These are phyloP conservation scores for Ceratobasidium sp. DNA, from an alignment of 1,284 basidiomycete species.

Conservation along the genomic window DNA sequence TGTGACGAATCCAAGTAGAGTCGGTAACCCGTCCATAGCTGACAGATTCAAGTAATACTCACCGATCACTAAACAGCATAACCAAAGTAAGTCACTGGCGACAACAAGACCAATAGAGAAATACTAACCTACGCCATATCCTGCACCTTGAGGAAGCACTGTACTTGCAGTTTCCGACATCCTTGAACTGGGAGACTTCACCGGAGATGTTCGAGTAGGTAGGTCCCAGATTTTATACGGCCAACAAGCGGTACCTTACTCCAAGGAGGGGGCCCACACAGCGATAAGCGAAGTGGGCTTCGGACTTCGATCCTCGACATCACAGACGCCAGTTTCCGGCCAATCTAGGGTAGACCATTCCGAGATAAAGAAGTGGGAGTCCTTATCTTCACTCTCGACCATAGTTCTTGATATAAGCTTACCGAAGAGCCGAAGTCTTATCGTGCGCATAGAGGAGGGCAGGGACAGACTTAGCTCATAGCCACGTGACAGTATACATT, in stretches of 20 bases:
- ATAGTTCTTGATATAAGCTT: not conserved
- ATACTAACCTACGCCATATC: slow-evolving; percentile 85
- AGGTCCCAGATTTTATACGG: slow-evolving; percentile 11
- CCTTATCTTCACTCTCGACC: slow-evolving; percentile 22
- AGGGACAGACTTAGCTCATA: slow-evolving; percentile 22
- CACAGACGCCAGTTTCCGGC: slow-evolving; percentile 15
- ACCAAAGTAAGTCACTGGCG: slow-evolving; percentile 60
- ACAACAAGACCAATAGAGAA: not conserved
- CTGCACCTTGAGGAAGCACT: slow-evolving; percentile 67
- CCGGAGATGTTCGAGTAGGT: not conserved
- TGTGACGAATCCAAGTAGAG: not conserved
- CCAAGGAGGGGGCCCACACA: not conserved
- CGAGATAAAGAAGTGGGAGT: slow-evolving; percentile 7
- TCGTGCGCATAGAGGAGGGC: slow-evolving; percentile 6
- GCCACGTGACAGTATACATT: slow-evolving; percentile 13
- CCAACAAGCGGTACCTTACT: not conserved
- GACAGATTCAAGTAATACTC: slow-evolving; percentile 25
- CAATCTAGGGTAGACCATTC: not conserved
- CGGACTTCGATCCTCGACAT: slow-evolving; percentile 32
- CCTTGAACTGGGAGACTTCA: slow-evolving; percentile 14
- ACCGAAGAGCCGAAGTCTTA: slow-evolving; percentile 45
- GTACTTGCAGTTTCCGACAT: slow-evolving; percentile 49
- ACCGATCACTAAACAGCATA: slow-evolving; percentile 20
- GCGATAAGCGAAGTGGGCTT: slow-evolving; percentile 32
- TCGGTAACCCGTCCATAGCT: slow-evolving; percentile 48